phyloP scores from a whole-genome alignment of 2,329 filamentous ascomycete species.

The Sporothrix pseudoabietina region DNA sequence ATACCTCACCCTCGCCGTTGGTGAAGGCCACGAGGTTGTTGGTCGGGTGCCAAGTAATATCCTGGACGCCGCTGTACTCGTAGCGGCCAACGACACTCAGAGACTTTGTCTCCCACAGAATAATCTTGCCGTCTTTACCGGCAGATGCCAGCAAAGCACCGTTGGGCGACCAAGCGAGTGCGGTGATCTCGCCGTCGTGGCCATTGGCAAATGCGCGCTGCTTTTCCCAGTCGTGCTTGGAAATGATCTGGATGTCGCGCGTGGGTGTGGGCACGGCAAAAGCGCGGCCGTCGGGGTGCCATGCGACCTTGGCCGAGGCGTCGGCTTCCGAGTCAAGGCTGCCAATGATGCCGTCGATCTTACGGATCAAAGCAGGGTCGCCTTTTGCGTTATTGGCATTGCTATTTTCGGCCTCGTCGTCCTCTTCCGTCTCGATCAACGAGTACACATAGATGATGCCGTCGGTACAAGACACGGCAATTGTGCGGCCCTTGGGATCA shows the following conservation, averaged over 20 bases:
- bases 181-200: conserved; percentile 82
- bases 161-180: conserved; percentile 91
- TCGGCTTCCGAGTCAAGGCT: conserved; percentile 76
- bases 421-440: conserved; percentile 65
- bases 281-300: conserved; percentile 93
- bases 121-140: conserved; percentile 66
- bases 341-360: conserved; percentile 83
- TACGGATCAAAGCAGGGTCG: conserved; percentile 73
- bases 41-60: conserved; percentile 86
- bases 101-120: conserved; percentile 87
- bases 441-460: conserved; percentile 91
- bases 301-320: conserved; percentile 71
- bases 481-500: conserved; percentile 73
- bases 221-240: conserved; percentile 85
- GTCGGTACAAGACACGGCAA: conserved; percentile 84
- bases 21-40: conserved; percentile 90
- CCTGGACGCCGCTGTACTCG: conserved; percentile 81
- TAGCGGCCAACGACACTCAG: conserved; percentile 78
- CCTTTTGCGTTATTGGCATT: neutral
- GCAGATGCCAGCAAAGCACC: conserved; percentile 80
- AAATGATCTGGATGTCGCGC: conserved; percentile 81
- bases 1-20: conserved; percentile 88
- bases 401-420: conserved; percentile 13
- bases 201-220: conserved; percentile 77
- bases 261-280: conserved; percentile 84